Conservation (phyloP, 306 rosid genomes). For the Erythrophleum fordii region DNA sequence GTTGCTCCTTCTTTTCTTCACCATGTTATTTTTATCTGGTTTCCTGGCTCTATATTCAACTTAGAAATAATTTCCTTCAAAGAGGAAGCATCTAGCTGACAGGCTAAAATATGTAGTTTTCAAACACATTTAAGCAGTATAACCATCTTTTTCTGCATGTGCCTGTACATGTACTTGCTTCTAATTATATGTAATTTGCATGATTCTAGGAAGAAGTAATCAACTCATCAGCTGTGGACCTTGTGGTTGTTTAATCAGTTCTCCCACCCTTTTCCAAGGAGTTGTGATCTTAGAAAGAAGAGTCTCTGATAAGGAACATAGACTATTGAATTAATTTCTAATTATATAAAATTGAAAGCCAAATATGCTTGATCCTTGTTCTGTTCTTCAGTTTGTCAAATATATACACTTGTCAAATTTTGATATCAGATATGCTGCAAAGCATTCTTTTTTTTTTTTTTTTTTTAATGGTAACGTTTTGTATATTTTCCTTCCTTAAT, state of each 20-base stretch:
- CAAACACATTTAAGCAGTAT: neutral
- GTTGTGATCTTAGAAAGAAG: neutral
- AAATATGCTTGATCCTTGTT: neutral
- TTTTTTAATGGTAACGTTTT: neutral
- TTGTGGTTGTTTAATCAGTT: neutral
- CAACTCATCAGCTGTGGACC: neutral
- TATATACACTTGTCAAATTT: neutral
- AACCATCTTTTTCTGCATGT: neutral
- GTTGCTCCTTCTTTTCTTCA: neutral
- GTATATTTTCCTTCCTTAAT: slow-evolving; percentile 12
- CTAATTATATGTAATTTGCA: neutral
- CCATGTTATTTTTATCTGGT: slow-evolving; percentile 16
- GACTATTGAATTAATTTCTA: neutral
- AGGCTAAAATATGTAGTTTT: slow-evolving; percentile 5
- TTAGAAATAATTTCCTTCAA: neutral
- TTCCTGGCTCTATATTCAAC: neutral
- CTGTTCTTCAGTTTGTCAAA: slow-evolving; percentile 4
- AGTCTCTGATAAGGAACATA: neutral
- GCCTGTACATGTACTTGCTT: neutral
- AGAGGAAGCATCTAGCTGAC: slow-evolving; percentile 16
- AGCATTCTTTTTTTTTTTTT: neutral
- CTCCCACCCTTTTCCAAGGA: neutral
- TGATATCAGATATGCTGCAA: neutral
- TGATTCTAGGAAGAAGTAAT: neutral
- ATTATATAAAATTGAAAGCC: neutral